Evolutionary conservation across 1,284 basidiomycete genomes (phyloP).

Genomic region (Malassezia restricta): DNA sequence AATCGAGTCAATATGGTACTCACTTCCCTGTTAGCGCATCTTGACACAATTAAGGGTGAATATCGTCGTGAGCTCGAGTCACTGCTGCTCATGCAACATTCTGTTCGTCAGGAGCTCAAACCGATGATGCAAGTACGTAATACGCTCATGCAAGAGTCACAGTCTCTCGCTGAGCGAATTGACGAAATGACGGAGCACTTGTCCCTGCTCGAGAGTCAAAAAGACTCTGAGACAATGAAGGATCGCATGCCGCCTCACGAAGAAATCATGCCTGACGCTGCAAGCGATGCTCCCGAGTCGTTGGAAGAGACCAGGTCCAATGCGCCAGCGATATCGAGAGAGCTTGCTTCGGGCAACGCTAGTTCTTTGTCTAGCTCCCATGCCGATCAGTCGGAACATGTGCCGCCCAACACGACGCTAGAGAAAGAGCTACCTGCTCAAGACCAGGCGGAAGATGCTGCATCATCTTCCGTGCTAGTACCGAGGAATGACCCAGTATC

Average conservation of each 20-base stretch:
- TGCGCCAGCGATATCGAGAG: neutral
- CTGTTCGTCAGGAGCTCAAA: slow-evolving; percentile 4
- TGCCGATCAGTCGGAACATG: too few relatives aligned
- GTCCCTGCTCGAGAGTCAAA: neutral
- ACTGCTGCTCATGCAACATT: neutral
- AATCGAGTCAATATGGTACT: slow-evolving; percentile 2
- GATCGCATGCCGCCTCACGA: too few relatives aligned
- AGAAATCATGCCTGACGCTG: too few relatives aligned
- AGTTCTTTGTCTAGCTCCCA: too few relatives aligned
- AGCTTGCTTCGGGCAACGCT: too few relatives aligned
- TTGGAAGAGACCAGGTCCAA: neutral
- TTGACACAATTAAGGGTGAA: slow-evolving; percentile 10
- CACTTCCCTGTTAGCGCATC: slow-evolving; percentile 7
- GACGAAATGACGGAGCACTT: neutral
- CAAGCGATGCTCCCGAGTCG: too few relatives aligned
- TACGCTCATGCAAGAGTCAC: slow-evolving; percentile 9
- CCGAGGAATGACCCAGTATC: too few relatives aligned
- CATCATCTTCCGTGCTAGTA: too few relatives aligned
- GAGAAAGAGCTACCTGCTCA: too few relatives aligned
- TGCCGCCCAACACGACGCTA: too few relatives aligned
- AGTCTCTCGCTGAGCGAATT: neutral
- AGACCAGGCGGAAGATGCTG: too few relatives aligned
- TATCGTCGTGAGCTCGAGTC: slow-evolving; percentile 5
- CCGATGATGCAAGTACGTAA: slow-evolving; percentile 9
- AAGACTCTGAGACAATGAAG: too few relatives aligned